These are phyloP conservation scores for Extremus antarcticus DNA, from an alignment of 495 filamentous ascomycete species.

Conservation along the genomic window DNA sequence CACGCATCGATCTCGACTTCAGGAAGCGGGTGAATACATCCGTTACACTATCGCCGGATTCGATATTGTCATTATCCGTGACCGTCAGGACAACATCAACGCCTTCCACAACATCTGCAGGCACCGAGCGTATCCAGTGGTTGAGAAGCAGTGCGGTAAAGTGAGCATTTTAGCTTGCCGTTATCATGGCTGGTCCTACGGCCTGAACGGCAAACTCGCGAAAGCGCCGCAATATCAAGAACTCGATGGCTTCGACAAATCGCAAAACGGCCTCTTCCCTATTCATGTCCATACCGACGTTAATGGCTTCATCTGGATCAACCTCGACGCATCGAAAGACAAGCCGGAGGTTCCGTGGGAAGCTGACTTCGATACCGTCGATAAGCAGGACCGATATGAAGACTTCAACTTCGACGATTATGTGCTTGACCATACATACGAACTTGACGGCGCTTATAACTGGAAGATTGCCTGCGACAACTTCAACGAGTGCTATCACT, in stretches of 20 bases:
- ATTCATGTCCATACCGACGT: conserved; percentile 38
- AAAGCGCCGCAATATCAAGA: conserved; percentile 48
- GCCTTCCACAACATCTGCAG: conserved; percentile 49
- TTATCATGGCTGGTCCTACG: conserved; percentile 55
- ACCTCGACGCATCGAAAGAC: conserved; percentile 31
- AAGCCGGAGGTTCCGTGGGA: conserved; percentile 35
- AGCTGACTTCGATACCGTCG: conserved; percentile 33
- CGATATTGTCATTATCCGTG: conserved; percentile 38
- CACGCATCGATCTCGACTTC: conserved; percentile 38
- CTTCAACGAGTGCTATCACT: conserved; percentile 46
- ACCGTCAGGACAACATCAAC: conserved; percentile 39
- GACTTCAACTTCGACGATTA: conserved; percentile 39
- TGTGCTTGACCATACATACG: conserved; percentile 37
- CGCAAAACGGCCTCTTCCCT: conserved; percentile 36
- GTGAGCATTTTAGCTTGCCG: conserved; percentile 44
- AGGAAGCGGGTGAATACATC: conserved; percentile 41
- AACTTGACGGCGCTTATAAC: conserved; percentile 38
- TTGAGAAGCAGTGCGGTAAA: conserved; percentile 39
- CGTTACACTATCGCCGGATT: conserved; percentile 39
- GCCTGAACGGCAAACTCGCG: conserved; percentile 41
- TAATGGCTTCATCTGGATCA: conserved; percentile 38
- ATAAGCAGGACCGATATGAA: conserved; percentile 30
- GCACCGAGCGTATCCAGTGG: conserved; percentile 46
- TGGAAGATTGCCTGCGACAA: conserved; percentile 43
- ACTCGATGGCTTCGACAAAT: conserved; percentile 44